Percentiles rank a stretch among this genome's conserved stretches.
Conservation (phyloP, 257 asterid species). For the Verbena officinalis region DNA sequence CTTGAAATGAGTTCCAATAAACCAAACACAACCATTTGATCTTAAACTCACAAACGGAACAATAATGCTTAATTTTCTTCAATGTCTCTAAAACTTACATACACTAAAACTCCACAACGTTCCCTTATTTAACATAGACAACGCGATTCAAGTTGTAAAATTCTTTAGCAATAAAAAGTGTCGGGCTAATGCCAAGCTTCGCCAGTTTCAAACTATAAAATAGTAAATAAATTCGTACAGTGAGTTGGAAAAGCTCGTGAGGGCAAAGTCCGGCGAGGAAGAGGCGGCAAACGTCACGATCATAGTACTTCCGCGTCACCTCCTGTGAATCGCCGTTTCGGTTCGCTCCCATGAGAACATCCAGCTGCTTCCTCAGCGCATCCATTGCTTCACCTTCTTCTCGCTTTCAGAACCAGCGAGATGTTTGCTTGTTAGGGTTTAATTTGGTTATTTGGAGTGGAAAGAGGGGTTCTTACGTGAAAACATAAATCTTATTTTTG, state of each 20-base stretch:
- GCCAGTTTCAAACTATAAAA: background rate
- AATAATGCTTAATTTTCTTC: constrained; percentile 1
- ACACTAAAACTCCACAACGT: constrained; percentile 3
- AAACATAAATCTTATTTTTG: background rate
- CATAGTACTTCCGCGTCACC: constrained; percentile 83
- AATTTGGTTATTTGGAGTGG: constrained; percentile 19
- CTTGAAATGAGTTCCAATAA: background rate
- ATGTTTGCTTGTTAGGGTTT: constrained; percentile 32
- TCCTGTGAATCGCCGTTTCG: constrained; percentile 85
- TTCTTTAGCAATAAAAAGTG: background rate
- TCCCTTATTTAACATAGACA: background rate
- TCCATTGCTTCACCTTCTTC: constrained; percentile 50
- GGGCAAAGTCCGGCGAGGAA: constrained; percentile 93
- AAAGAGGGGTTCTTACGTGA: background rate
- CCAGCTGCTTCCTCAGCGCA: constrained; percentile 90
- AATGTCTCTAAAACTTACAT: background rate
- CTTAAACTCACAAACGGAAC: constrained; percentile 3
- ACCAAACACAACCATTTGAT: constrained; percentile 2
- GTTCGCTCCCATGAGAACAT: constrained; percentile 90
- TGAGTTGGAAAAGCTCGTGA: constrained; percentile 91
- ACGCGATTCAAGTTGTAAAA: background rate
- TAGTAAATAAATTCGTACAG: constrained; percentile 46
- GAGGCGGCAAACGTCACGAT: constrained; percentile 94
- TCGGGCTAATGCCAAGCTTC: background rate
- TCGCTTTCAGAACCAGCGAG: constrained; percentile 5